These are phyloP conservation scores for Ophiostoma sp. DNA, from an alignment of 2,329 filamentous ascomycete genomes.

Conservation along the genomic window DNA sequence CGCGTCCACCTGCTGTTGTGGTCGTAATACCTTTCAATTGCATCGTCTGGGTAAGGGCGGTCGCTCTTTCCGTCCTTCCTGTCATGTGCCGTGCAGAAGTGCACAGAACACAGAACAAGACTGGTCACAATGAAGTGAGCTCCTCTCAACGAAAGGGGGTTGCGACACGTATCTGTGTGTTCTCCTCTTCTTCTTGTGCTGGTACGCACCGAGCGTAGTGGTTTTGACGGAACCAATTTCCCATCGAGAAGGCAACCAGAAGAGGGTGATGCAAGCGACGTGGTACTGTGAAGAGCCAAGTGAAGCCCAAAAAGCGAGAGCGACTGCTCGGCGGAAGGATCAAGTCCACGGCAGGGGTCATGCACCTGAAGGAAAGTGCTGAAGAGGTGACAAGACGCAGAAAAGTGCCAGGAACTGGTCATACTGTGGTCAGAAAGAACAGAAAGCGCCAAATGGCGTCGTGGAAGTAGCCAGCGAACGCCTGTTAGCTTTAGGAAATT, in stretches of 20 bases:
- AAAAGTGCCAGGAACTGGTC: slow-evolving; percentile 4
- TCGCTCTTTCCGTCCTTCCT: not conserved
- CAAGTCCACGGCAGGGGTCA: not conserved
- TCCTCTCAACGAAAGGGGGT: not conserved
- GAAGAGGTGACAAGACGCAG: not conserved
- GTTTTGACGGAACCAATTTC: not conserved
- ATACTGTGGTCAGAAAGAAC: not conserved
- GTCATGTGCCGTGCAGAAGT: not conserved
- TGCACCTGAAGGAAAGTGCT: not conserved
- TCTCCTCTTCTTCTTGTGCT: not conserved
- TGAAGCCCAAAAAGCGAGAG: not conserved
- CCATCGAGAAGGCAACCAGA: not conserved
- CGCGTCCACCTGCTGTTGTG: not conserved
- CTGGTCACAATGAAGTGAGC: not conserved
- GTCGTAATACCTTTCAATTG: not conserved
- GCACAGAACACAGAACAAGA: not conserved
- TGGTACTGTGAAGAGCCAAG: not conserved
- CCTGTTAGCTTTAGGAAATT: not conserved
- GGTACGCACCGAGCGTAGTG: not conserved
- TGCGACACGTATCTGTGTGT: slow-evolving; percentile 9
- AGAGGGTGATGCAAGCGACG: not conserved
- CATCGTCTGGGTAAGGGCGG: not conserved
- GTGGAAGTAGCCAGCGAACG: not conserved
- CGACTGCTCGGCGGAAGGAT: not conserved
- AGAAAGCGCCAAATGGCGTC: not conserved